Evolutionary conservation across 2,329 filamentous ascomycete species (phyloP).

Genomic region (Aspergillus fructus): DNA sequence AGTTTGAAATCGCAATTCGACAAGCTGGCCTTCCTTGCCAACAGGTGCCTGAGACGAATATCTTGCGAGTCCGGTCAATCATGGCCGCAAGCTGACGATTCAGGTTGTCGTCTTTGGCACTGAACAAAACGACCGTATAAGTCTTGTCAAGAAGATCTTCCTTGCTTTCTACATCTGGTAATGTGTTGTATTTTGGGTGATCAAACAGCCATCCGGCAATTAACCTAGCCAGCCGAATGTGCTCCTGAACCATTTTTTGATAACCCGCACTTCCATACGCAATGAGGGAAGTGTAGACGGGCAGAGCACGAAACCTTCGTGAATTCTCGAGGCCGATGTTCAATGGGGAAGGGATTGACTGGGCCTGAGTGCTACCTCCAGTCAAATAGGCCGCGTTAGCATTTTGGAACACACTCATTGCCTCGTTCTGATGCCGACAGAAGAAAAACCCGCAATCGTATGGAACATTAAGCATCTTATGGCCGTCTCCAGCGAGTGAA

Average conservation of each 20-base stretch:
- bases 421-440: slow-evolving; percentile 60
- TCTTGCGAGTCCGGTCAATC: slow-evolving; percentile 71
- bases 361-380: slow-evolving; percentile 32
- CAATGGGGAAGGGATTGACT: slow-evolving; percentile 70
- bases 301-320: slow-evolving; percentile 84
- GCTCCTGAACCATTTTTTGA: slow-evolving; percentile 65
- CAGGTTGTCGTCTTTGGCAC: slow-evolving; percentile 62
- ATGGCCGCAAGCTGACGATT: slow-evolving; percentile 67
- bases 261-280: slow-evolving; percentile 73
- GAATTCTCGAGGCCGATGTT: slow-evolving; percentile 92
- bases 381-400: slow-evolving; percentile 79
- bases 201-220: slow-evolving; percentile 64
- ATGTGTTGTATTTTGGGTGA: slow-evolving; percentile 63
- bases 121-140: slow-evolving; percentile 75
- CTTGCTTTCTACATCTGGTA: slow-evolving; percentile 50
- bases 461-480: slow-evolving; percentile 92
- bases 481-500: slow-evolving; percentile 81
- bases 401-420: slow-evolving; percentile 72
- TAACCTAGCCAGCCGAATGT: slow-evolving; percentile 68
- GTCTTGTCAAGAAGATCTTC: slow-evolving; percentile 52
- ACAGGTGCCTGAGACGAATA: slow-evolving; percentile 79
- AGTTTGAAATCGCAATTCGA: slow-evolving; percentile 83
- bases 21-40: slow-evolving; percentile 75
- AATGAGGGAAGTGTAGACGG: slow-evolving; percentile 76
- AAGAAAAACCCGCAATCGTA: slow-evolving; percentile 94